A percentile compares a stretch with the other conserved stretches of the same genome.
phyloP scores from a whole-genome alignment of 345 rosid genomes.

The Moricandia arvensis region DNA sequence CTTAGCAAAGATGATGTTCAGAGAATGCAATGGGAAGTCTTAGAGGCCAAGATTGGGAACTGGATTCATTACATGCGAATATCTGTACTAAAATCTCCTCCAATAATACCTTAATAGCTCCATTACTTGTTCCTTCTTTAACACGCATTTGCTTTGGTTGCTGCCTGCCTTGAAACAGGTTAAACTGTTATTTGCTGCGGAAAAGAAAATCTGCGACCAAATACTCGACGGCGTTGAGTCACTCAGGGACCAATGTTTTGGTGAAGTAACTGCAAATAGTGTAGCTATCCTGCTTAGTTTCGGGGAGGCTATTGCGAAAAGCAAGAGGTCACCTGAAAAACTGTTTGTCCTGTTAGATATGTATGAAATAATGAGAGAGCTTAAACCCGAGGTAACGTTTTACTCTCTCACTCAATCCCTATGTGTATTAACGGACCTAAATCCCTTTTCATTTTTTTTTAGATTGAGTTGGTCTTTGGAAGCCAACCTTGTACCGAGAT shows the following conservation, averaged over 20 bases:
- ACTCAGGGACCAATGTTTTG: constrained; percentile 80
- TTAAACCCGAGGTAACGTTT: constrained; percentile 74
- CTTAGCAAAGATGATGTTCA: constrained; percentile 95
- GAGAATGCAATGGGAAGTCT: constrained; percentile 98
- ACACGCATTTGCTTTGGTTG: not conserved
- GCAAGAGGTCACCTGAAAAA: constrained; percentile 97
- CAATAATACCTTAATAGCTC: not conserved
- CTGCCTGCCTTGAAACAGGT: constrained; percentile 50
- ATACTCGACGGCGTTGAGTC: constrained; percentile 70
- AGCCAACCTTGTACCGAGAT: constrained; percentile 69
- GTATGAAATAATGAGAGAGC: constrained; percentile 98
- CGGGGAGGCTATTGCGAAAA: constrained; percentile 93
- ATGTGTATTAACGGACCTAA: not conserved
- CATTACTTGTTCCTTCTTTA: not conserved
- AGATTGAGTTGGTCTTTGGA: constrained; percentile 70
- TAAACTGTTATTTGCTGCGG: constrained; percentile 80
- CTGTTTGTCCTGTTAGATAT: constrained; percentile 89
- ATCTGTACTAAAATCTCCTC: constrained; percentile 54
- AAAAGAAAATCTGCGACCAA: constrained; percentile 87
- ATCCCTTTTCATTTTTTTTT: not conserved
- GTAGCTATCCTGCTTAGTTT: constrained; percentile 85
- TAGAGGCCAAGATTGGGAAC: constrained; percentile 87
- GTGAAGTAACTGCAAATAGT: constrained; percentile 80
- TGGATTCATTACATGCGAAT: constrained; percentile 53
- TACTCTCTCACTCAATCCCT: constrained; percentile 1